Evolutionary conservation across 2,329 filamentous ascomycete genomes (phyloP), one percentile per base, ranked within the genome.

Genomic region (Parafenestella ontariensis): DNA sequence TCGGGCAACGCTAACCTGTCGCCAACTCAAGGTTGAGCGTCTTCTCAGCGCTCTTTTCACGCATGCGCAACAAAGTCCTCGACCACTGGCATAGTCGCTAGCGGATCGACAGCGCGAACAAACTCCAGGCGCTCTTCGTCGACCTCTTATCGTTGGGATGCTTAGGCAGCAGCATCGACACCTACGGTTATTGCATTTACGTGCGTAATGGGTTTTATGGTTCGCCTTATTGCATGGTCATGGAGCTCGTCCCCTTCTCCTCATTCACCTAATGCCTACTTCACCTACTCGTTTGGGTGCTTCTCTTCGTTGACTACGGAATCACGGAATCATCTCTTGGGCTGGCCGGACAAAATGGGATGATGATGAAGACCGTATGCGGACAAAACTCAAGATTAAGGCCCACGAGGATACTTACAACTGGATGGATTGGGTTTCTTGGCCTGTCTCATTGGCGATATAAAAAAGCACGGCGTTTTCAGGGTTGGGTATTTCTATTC

Each of bases 21-120:
- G 33, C 44, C 20, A 47, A 44, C 34, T 53, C 15, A 54, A 81
- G 79, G 78, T 80, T 59, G 77, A 80, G 67, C 75, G 75, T 24
- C 69, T 80, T 51, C 78, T 80, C 61, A 77, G 75, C 49, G 78
- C 77, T 45, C 66, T 81, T 41, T 79, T 81, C 59, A 75, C 77
- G 26, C 76, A 79, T 57, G 77, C 77, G 53, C 77, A 79, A 57
- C 73, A 78, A 54, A 83, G 81, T 71, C 81, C 81, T 48, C 66
- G 66, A 29, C 67, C 72, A 9, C 55, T 76, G 46, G 65, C 67
- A 46, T 75, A 71, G 58, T 50, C 43, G 29, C 47, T 42, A 41
- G 37, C 15, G 46, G 42, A 20, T 13, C 36, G n/a, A 24, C 7
- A 15, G 46, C 39, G 45, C 36, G 24, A 23, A 21, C 9, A 20